Base-by-base conservation (phyloP, 805 yeast species). In the Candida ficus region DNA sequence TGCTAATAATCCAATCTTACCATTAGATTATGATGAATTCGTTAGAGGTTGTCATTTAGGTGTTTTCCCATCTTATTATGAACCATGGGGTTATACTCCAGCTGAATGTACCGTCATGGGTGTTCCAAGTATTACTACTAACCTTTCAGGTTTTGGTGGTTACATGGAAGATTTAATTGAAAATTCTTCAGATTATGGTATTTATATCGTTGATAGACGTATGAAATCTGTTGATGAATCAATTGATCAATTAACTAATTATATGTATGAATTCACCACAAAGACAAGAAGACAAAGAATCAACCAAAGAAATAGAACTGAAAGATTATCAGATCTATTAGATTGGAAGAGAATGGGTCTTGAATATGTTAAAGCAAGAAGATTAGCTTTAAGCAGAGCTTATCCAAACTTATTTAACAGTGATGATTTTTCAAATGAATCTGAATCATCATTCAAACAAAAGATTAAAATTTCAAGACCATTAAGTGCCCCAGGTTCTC, bases 61-160 rank as follows among this genome's bases (percentile, higher is more conserved):
- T 62, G 96, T 91, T 38, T 91, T 91, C 81, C 99, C 99, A 37
- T 88, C 96, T 0, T 91, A 91, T 67, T 91, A 91, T 60, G 99
- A 91, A 67, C 99, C 99, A 4, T 91, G 99, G 99, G 99, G 99
- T 29, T 91, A 91, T 64, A 91, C 99, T 3, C 99, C 99, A 4
- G 98, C 98, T 8, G 99, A 91, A 63, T 93, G 99, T 70, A 91
- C 99, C 0, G 99, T 93, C 19, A 91, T 91, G 99, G 99, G 99
- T 42, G 95, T 93, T 44, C 99, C 99, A 14, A 87, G 96, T 7
- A 86, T 91, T 56, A 91, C 99, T 10, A 91, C 99, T 31, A 91
- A 91, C 61, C 68, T 91, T 45, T 87, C 96, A 3, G 99, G 99
- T 1, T 91, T 91, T 60, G 99, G 99, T 37, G 95, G 98, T 50